Conservation (phyloP, 805 yeast species). For the Kuraishia borneana region DNA sequence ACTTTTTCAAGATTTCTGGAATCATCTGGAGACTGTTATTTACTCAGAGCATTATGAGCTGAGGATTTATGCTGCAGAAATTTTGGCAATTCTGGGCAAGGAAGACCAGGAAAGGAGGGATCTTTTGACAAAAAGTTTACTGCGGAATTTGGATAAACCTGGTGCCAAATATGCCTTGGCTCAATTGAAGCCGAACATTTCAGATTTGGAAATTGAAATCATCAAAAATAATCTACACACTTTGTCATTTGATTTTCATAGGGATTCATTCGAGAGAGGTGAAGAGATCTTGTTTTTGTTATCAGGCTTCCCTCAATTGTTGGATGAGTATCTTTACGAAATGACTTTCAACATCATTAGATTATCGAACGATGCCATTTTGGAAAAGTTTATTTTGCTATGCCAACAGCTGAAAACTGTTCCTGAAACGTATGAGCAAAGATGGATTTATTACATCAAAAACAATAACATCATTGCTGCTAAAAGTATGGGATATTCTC, state of each 20-base stretch:
- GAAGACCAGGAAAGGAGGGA: not conserved
- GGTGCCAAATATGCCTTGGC: slow-evolving; percentile 13
- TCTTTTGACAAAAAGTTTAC: not conserved
- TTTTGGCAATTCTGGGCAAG: slow-evolving; percentile 16
- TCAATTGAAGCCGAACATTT: slow-evolving; percentile 8
- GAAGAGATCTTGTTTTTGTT: slow-evolving; percentile 22
- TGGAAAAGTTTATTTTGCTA: slow-evolving; percentile 19
- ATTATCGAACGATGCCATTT: slow-evolving; percentile 9
- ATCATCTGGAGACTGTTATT: slow-evolving; percentile 21
- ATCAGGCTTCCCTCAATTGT: slow-evolving; percentile 1
- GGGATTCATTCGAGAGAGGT: slow-evolving; percentile 21
- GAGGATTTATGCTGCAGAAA: slow-evolving; percentile 28
- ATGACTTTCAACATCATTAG: slow-evolving; percentile 17
- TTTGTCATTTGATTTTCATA: slow-evolving; percentile 20
- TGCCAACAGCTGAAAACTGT: slow-evolving; percentile 7
- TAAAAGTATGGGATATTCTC: slow-evolving; percentile 20
- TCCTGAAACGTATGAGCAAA: slow-evolving; percentile 10
- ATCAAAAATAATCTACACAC: slow-evolving; percentile 5
- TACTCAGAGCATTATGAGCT: slow-evolving; percentile 28
- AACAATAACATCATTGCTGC: slow-evolving; percentile 27
- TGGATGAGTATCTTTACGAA: slow-evolving; percentile 8
- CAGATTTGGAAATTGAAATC: not conserved
- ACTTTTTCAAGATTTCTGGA: slow-evolving; percentile 16
- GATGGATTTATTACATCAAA: slow-evolving; percentile 25
- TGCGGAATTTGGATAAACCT: not conserved